A percentile compares a stretch with the other conserved stretches of the same genome.
These are phyloP conservation scores for Leptosphaerulina australis DNA, from an alignment of 2,329 filamentous ascomycete genomes.

Conservation along the genomic window DNA sequence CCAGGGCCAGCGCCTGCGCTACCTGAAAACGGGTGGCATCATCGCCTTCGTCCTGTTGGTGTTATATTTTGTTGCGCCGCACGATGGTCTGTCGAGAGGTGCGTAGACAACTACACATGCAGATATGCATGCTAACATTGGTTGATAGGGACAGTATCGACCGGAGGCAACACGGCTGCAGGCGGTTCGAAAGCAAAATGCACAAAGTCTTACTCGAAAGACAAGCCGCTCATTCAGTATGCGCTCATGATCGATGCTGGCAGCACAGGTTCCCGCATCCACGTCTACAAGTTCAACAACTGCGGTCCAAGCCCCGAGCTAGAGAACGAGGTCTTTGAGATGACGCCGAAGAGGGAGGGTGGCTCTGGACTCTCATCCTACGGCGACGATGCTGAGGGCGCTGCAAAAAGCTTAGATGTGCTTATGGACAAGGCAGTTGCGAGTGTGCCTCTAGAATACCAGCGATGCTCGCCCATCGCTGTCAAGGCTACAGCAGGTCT, in stretches of 20 bases:
- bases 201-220: conserved; percentile 79
- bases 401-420: conserved; percentile 85
- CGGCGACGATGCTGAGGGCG: conserved; percentile 81
- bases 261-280: conserved; percentile 95
- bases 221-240: conserved; percentile 95
- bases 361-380: conserved; percentile 84
- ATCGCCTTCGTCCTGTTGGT: conserved; percentile 63
- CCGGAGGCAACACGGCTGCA: conserved; percentile 51
- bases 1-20: conserved; percentile 65
- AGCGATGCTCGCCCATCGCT: conserved; percentile 91
- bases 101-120: conserved; percentile 12
- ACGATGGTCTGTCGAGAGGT: conserved; percentile 40
- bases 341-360: conserved; percentile 85
- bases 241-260: conserved; percentile 98
- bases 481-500: conserved; percentile 97
- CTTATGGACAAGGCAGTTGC: conserved; percentile 86
- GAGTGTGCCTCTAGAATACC: conserved; percentile 84
- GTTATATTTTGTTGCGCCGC: conserved; percentile 62
- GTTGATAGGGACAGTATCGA: conserved; percentile 27
- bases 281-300: conserved; percentile 99
- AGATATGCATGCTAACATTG: conserved; percentile 7
- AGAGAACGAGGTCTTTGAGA: conserved; percentile 89
- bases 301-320: conserved; percentile 94
- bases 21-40: conserved; percentile 66
- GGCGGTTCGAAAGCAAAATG: conserved; percentile 74